Evolutionary conservation across 2,329 filamentous ascomycete genomes (phyloP).

Genomic region (Stagonosporopsis tanaceti): DNA sequence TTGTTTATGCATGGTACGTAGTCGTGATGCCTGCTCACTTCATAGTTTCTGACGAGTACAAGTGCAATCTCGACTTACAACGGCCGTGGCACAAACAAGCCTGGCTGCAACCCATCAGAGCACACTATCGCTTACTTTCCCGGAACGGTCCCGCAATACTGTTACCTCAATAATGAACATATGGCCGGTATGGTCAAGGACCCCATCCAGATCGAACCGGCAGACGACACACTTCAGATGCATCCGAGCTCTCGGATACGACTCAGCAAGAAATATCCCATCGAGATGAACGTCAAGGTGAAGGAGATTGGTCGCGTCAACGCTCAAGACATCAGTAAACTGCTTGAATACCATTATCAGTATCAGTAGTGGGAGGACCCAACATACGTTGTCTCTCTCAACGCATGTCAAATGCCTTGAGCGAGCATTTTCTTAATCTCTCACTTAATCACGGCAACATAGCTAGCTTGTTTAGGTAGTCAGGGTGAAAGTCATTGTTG

Average conservation of each 20-base stretch:
- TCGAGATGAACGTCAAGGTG: slow-evolving; percentile 56
- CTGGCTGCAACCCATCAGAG: background rate
- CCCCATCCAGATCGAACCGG: slow-evolving; percentile 46
- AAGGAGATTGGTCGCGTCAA: slow-evolving; percentile 51
- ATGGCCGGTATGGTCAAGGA: slow-evolving; percentile 42
- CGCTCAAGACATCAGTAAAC: background rate
- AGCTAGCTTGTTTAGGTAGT: too few relatives aligned
- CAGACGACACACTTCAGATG: background rate
- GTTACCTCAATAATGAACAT: slow-evolving; percentile 18
- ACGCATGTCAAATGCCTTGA: too few relatives aligned
- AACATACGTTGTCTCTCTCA: too few relatives aligned
- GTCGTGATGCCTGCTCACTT: too few relatives aligned
- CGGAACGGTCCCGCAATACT: background rate
- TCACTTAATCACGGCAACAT: too few relatives aligned
- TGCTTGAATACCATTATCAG: background rate
- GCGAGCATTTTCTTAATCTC: too few relatives aligned
- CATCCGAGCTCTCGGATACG: slow-evolving; percentile 48
- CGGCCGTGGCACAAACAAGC: slow-evolving; percentile 33
- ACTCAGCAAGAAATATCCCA: slow-evolving; percentile 45
- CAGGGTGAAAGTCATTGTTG: too few relatives aligned
- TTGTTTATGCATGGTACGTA: slow-evolving; percentile 33
- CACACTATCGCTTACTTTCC: background rate
- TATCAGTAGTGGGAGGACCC: too few relatives aligned
- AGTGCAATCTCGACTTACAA: slow-evolving; percentile 54
- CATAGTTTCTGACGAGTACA: background rate